A percentile compares a stretch with the other conserved stretches of the same genome.
phyloP scores from a whole-genome alignment of 2,329 filamentous ascomycete genomes.

The Xylaria hypoxylon region DNA sequence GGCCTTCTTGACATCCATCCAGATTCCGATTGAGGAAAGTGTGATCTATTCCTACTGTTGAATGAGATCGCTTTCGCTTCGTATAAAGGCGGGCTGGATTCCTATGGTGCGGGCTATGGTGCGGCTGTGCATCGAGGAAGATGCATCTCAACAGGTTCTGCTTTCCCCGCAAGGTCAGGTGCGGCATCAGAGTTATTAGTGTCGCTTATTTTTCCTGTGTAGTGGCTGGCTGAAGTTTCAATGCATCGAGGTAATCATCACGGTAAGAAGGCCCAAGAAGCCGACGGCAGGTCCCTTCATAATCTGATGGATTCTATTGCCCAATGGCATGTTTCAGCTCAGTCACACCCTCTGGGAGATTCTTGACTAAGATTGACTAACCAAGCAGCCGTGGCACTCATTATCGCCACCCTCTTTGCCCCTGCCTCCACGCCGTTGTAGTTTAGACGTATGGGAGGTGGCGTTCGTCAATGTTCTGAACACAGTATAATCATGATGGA shows the following conservation, averaged over 20 bases:
- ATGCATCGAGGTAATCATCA: constrained; percentile 11
- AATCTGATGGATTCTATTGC: not conserved
- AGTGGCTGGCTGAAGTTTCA: constrained; percentile 3
- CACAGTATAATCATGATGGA: not conserved
- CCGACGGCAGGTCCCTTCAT: not conserved
- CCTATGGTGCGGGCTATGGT: not conserved
- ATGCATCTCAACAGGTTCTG: not conserved
- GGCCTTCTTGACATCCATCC: not conserved
- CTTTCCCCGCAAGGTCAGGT: not conserved
- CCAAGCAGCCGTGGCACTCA: not conserved
- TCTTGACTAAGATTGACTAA: not conserved
- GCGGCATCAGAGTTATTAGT: not conserved
- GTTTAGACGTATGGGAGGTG: not conserved
- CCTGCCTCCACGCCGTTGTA: not conserved
- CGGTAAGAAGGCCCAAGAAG: not conserved
- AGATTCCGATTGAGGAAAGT: not conserved
- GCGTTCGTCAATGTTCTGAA: not conserved
- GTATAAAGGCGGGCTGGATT: not conserved
- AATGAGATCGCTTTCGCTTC: not conserved
- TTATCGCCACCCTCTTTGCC: not conserved
- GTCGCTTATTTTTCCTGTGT: not conserved
- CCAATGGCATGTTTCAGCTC: not conserved
- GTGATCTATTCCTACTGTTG: not conserved
- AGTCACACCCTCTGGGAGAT: not conserved
- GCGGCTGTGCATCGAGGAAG: not conserved